Conservation (phyloP, 2,329 filamentous ascomycete genomes). For the Paraconiothyrium brasiliense region DNA sequence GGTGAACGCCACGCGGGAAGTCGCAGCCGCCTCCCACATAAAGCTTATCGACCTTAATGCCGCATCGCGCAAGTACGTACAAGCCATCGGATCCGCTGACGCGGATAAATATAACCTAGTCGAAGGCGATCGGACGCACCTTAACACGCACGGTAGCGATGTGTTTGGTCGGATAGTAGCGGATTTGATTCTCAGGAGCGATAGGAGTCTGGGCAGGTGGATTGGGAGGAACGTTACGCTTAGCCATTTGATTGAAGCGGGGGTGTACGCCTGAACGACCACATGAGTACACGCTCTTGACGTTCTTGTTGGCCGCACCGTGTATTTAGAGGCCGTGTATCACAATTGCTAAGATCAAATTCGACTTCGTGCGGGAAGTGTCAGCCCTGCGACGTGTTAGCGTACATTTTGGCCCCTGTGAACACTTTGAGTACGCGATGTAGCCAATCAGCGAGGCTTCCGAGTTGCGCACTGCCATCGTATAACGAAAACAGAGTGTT, state of each 20-base stretch:
- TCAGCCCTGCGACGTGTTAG: neutral
- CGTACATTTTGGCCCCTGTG: neutral
- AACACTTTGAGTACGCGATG: constrained; percentile 1
- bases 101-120: constrained; percentile 61
- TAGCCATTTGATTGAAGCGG: constrained; percentile 1
- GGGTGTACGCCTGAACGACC: neutral
- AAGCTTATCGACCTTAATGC: constrained; percentile 62
- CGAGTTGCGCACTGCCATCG: neutral
- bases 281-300: neutral
- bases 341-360: neutral
- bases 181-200: constrained; percentile 54
- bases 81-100: constrained; percentile 59
- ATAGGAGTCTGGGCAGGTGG: constrained; percentile 12
- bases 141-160: constrained; percentile 60
- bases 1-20: constrained; percentile 50
- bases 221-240: constrained; percentile 4
- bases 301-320: neutral
- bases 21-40: constrained; percentile 22
- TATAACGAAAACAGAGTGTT: neutral
- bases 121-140: constrained; percentile 61
- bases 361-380: neutral
- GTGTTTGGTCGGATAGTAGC: constrained; percentile 67
- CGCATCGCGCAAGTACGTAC: constrained; percentile 60
- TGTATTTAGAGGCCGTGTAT: neutral
- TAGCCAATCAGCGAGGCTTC: neutral